Base-by-base conservation (phyloP, 1,284 basidiomycete genomes). In the Apiotrichum gamsii region DNA sequence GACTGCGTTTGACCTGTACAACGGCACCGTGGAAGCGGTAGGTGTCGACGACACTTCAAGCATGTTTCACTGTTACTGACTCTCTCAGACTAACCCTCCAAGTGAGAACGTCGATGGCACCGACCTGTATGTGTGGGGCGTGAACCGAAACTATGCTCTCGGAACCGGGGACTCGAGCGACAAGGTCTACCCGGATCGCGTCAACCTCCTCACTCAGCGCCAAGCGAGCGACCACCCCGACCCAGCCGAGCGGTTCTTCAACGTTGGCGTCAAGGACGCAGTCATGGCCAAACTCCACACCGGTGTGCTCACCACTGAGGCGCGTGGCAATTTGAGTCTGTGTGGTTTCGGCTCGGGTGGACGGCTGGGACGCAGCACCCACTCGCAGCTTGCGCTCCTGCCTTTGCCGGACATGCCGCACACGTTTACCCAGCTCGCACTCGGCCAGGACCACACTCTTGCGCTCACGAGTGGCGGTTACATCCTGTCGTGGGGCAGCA, bases 401-500 rank as follows among this genome's bases (percentile, higher is more conserved):
- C 81, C 82, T 0, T 73, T 90, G 14, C 70, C 79, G 1, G 81
- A 82, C 24, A 74, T 85, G 43, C 71, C 77, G 2, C 75, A 82
- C 36, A 76, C 77, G 11, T 75, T 78, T 43, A 65, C 77, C 2
- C 75, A 80, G 3, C 79, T 96, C 36, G 89, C 91, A 0, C 76
- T 93, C 2, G 94, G 87, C 2, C 91, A 91, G 64, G 94, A 98
- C 62, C 95, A 98, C 67, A 94, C 93, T 0, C 78, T 97, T 18
- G 85, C 84, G 1, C 76, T 97, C 31, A 91, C 90, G 0, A 78
- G 76, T 9, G 67, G 78, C 0, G 93, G 94, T 4, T 86, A 90
- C 58, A 81, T 97, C 8, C 80, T 85, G 39, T 90, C 85, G 5
- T 98, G 91, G 84, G 95, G 94, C 4, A 72, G 88, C 35, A 95